These are phyloP conservation scores for Nothophaeocryptopus gaeumannii DNA, from an alignment of 2,329 filamentous ascomycete genomes.

Conservation along the genomic window DNA sequence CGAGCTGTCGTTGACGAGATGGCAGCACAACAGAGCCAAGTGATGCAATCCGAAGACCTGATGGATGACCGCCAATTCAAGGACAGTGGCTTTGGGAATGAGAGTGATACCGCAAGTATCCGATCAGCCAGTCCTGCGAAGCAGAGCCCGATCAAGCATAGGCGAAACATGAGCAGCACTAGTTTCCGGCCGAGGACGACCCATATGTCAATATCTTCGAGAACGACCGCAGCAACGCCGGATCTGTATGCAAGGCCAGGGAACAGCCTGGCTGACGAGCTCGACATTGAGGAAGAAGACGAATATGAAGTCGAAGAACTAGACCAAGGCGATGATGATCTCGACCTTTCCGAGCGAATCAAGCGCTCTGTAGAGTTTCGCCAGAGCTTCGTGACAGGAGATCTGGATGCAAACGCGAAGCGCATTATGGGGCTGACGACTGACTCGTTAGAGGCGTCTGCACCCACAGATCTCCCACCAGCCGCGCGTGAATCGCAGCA, in stretches of 20 bases:
- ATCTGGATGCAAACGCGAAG: conserved; percentile 47
- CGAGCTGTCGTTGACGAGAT: conserved; percentile 85
- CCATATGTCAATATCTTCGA: conserved; percentile 24
- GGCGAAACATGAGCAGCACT: conserved; percentile 36
- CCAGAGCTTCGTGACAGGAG: conserved; percentile 34
- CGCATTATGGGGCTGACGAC: conserved; percentile 40
- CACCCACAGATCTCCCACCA: conserved; percentile 12
- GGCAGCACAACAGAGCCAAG: conserved; percentile 59
- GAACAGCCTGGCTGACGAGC: conserved; percentile 82
- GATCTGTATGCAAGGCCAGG: conserved; percentile 62
- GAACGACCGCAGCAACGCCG: conserved; percentile 28
- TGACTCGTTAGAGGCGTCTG: conserved; percentile 15
- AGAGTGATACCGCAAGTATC: conserved; percentile 69
- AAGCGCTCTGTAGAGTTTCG: conserved; percentile 41
- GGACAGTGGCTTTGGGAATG: conserved; percentile 55
- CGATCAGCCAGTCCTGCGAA: conserved; percentile 41
- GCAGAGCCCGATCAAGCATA: conserved; percentile 24
- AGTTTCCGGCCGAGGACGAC: conserved; percentile 25
- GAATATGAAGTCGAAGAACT: conserved; percentile 51
- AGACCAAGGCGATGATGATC: conserved; percentile 67
- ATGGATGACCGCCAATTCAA: conserved; percentile 60
- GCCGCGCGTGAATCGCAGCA: conserved; percentile 11
- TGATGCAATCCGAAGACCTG: conserved; percentile 34
- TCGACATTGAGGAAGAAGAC: conserved; percentile 81
- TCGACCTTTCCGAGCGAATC: conserved; percentile 42